Evolutionary conservation across 1,284 basidiomycete genomes (phyloP).

Genomic region (Gymnopus androsaceus): DNA sequence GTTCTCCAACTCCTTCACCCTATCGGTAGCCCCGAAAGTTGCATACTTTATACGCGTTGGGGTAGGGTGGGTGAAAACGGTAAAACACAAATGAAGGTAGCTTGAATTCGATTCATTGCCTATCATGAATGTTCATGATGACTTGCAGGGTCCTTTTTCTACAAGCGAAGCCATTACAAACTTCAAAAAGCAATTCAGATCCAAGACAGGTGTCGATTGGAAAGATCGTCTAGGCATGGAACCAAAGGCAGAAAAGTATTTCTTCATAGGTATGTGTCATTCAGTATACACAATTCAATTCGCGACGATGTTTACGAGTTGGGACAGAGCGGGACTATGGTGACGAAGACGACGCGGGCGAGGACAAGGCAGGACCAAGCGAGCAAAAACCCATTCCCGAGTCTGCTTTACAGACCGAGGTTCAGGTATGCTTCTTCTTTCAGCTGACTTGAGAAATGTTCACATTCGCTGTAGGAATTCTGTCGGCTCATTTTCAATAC

Average conservation of each 20-base stretch:
- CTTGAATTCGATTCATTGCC: background rate
- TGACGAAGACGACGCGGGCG: slow-evolving; percentile 29
- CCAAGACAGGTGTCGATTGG: slow-evolving; percentile 56
- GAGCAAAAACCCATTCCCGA: slow-evolving; percentile 47
- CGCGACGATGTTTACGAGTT: background rate
- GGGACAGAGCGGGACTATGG: slow-evolving; percentile 52
- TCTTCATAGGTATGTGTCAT: slow-evolving; percentile 57
- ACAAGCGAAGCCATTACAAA: slow-evolving; percentile 42
- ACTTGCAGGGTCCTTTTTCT: slow-evolving; percentile 35
- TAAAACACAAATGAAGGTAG: slow-evolving; percentile 50
- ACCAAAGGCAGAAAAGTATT: slow-evolving; percentile 60
- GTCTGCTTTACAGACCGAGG: slow-evolving; percentile 44
- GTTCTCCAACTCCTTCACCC: slow-evolving; percentile 64
- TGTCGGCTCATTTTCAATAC: slow-evolving; percentile 61
- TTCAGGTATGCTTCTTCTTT: slow-evolving; percentile 41
- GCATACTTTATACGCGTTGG: slow-evolving; percentile 57
- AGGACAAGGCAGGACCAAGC: slow-evolving; percentile 32
- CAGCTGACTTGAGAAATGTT: background rate
- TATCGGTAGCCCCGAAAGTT: slow-evolving; percentile 39
- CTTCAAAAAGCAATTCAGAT: slow-evolving; percentile 65
- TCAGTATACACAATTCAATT: slow-evolving; percentile 11
- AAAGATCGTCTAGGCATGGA: slow-evolving; percentile 55
- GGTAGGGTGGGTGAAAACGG: slow-evolving; percentile 64
- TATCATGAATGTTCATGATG: background rate
- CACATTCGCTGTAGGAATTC: slow-evolving; percentile 36